Conservation (phyloP, 2,329 filamentous ascomycete species). For the Neonectria ditissima region DNA sequence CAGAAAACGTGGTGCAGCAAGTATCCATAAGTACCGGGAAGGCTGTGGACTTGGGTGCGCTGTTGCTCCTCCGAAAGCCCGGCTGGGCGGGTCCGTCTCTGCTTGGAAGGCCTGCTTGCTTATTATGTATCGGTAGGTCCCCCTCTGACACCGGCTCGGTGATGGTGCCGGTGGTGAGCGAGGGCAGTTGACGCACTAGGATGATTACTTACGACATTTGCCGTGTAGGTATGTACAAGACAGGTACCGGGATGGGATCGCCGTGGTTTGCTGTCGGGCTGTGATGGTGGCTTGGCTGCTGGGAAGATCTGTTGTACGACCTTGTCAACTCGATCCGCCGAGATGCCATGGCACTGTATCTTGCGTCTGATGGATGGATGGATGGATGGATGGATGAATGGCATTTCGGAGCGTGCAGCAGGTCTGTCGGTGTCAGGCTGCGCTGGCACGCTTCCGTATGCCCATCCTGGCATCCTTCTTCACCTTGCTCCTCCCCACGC, state of each 20-base stretch:
- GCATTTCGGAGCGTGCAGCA: neutral
- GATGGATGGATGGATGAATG: no score
- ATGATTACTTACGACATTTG: no score
- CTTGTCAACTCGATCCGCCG: constrained; percentile 11
- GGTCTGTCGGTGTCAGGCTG: neutral
- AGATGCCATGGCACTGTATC: constrained; percentile 25
- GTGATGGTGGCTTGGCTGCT: neutral
- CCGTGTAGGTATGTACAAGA: no score
- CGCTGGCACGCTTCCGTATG: constrained; percentile 11
- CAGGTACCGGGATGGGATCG: neutral
- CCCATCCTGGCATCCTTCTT: no score
- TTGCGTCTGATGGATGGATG: no score
- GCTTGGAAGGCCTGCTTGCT: no score
- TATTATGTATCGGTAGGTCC: neutral
- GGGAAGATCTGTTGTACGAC: constrained; percentile 11
- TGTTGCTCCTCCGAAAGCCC: constrained; percentile 40
- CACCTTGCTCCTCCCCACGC: neutral
- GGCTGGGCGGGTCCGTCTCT: constrained; percentile 37
- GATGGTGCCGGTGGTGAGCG: constrained; percentile 28
- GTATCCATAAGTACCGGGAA: no score
- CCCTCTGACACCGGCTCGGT: constrained; percentile 40
- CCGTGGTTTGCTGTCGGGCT: neutral
- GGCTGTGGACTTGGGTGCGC: no score
- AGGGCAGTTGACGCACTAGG: no score
- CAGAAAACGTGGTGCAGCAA: neutral